Base-by-base conservation (phyloP, 2,329 filamentous ascomycete species). In the Huntiella moniliformis region DNA sequence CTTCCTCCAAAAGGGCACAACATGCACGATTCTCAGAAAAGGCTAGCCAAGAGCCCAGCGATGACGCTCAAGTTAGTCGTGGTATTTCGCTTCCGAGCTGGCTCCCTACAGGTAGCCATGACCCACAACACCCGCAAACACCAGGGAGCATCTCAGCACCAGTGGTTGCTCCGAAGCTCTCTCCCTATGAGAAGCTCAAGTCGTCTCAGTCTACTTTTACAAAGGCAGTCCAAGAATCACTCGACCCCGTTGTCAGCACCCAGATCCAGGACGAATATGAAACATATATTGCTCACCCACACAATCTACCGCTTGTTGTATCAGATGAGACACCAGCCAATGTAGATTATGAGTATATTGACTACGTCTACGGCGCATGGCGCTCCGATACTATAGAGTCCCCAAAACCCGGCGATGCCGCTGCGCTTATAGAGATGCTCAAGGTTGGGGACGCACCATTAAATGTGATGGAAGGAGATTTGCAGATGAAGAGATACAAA, bases 401-500 rank as follows among this genome's bases (percentile, higher is more conserved):
- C 8, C 15, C 32, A 22, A 38, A 33, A 5, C 15, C 28, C 10
- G 61, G 64, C 22, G 61, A 63, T 34, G 52, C 57, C 18, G 60
- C 61, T 17, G 74, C 83, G 48, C 95, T 92, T 60, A 67, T 67
- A 28, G 82, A 91, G 51, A 80, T 91, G 56, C 60, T 95, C 47
- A 73, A 71, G 38, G 74, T 91, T 10, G 75, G 73, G 4, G 82
- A 91, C 50, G 84, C 94, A 55, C 84, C 85, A 13, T 64, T 98
- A 44, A 92, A 84, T 2, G 88, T 96, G 11, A 79, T 77, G 1
- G 79, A 87, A 38, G 87, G 92, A 56, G 91, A 96, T 60, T 71
- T 77, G 39, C 71, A 73, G 36, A 96, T 93, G 71, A 95, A 96
- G 70, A 70, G 91, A 54, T 98, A 98, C 61, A 96, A 94, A 63